Percentiles rank a stretch among this genome's conserved stretches.
Evolutionary conservation across 2,329 filamentous ascomycete genomes (phyloP).

Genomic region (Xylaria arbuscula): DNA sequence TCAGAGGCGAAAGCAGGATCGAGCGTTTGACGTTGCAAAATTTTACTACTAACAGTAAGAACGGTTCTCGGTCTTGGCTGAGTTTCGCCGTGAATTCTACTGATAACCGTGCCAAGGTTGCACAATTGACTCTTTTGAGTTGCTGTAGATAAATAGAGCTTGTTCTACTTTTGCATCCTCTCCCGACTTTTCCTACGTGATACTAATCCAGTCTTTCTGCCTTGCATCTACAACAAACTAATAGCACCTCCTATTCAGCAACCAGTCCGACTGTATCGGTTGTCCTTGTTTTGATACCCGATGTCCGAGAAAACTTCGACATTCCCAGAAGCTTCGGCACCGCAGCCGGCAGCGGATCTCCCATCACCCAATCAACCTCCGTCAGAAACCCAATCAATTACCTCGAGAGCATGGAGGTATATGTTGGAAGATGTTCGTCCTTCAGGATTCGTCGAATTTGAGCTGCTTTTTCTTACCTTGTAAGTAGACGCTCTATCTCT

Average conservation of each 20-base stretch:
- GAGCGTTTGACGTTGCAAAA: constrained; percentile 12
- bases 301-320: constrained; percentile 18
- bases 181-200: constrained; percentile 2
- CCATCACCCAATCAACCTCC: not conserved
- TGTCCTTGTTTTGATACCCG: not conserved
- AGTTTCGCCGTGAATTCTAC: not conserved
- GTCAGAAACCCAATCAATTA: constrained; percentile 30
- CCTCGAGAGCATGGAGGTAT: constrained; percentile 42
- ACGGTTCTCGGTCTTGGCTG: constrained; percentile 36
- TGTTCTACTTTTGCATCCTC: not conserved
- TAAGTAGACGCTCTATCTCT: constrained; percentile 39
- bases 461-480: constrained; percentile 61
- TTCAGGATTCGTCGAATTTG: constrained; percentile 57
- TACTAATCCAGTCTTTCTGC: not conserved
- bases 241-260: not conserved
- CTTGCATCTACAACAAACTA: not conserved
- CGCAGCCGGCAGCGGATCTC: not conserved
- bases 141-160: constrained; percentile 31
- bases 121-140: constrained; percentile 9
- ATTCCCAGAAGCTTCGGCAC: constrained; percentile 4
- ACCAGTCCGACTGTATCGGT: not conserved
- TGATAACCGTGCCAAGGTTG: not conserved
- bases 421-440: constrained; percentile 52
- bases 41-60: constrained; percentile 9
- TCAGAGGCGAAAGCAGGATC: constrained; percentile 20